A percentile compares a stretch with the other conserved stretches of the same genome.
phyloP scores from a whole-genome alignment of 1,284 basidiomycete genomes.

The Cystobasidium pallidum region DNA sequence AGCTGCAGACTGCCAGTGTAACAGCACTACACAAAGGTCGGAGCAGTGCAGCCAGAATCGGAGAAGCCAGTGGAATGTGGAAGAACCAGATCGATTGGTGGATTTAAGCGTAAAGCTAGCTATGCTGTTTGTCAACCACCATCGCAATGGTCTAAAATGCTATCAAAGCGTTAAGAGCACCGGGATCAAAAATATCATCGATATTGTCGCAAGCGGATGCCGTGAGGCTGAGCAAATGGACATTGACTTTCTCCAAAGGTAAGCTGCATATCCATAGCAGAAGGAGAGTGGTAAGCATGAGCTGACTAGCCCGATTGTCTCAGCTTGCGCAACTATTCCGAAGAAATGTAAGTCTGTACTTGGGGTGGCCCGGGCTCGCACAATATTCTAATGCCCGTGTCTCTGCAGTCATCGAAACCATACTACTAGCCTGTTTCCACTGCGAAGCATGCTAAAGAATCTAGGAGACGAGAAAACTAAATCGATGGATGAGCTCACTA shows the following conservation, averaged over 20 bases:
- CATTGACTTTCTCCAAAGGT: slow-evolving; percentile 7
- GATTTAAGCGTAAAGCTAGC: slow-evolving; percentile 6
- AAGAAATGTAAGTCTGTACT: slow-evolving; percentile 12
- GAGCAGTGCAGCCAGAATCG: background rate
- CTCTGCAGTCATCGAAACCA: background rate
- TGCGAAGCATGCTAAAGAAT: background rate
- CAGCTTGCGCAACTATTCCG: background rate
- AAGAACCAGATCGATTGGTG: background rate
- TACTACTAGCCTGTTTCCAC: background rate
- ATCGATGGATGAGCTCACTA: background rate
- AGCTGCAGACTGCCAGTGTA: background rate
- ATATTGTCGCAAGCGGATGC: slow-evolving; percentile 19
- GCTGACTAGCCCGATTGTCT: background rate
- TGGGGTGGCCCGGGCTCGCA: background rate
- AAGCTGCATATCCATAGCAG: background rate
- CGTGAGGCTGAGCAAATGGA: slow-evolving; percentile 22
- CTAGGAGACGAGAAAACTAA: background rate
- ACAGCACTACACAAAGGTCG: background rate
- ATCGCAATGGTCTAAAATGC: slow-evolving; percentile 1
- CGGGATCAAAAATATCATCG: slow-evolving; percentile 12
- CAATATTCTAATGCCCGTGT: background rate
- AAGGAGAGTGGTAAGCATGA: background rate
- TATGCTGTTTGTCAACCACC: background rate
- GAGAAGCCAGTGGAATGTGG: background rate
- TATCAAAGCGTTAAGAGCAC: slow-evolving; percentile 1